phyloP scores from a whole-genome alignment of 371 early-diverging fungal genomes.

The Circinella umbellata region DNA sequence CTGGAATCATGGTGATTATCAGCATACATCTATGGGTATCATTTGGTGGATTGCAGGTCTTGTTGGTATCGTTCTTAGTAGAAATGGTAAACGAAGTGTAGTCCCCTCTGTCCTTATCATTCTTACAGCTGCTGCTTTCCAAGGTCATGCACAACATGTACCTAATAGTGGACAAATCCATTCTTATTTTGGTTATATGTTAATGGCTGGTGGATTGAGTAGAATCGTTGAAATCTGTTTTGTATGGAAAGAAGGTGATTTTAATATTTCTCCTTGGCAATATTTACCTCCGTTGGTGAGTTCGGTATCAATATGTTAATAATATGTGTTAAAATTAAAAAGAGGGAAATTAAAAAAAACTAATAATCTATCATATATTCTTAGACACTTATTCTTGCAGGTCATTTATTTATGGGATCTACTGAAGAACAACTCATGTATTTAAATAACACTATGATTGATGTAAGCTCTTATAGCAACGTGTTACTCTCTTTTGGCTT shows the following conservation, averaged over 20 bases:
- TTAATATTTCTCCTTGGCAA: slow-evolving; percentile 47
- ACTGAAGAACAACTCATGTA: slow-evolving; percentile 61
- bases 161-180: slow-evolving; percentile 65
- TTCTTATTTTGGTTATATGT: slow-evolving; percentile 67
- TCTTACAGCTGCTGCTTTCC: slow-evolving; percentile 67
- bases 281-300: slow-evolving; percentile 57
- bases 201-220: slow-evolving; percentile 63
- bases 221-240: slow-evolving; percentile 66
- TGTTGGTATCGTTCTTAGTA: slow-evolving; percentile 59
- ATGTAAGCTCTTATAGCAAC: slow-evolving; percentile 63
- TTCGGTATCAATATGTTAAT: not conserved
- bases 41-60: slow-evolving; percentile 74
- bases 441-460: slow-evolving; percentile 47
- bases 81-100: slow-evolving; percentile 59
- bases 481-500: slow-evolving; percentile 64
- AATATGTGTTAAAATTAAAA: too few species aligned
- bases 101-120: slow-evolving; percentile 66
- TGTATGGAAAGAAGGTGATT: slow-evolving; percentile 52
- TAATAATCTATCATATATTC: not conserved
- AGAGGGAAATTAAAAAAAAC: not conserved
- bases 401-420: slow-evolving; percentile 67
- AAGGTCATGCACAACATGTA: slow-evolving; percentile 64
- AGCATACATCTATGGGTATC: slow-evolving; percentile 72
- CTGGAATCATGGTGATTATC: slow-evolving; percentile 73
- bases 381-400: slow-evolving; percentile 59